phyloP scores from a whole-genome alignment of 202 grass and related monocot genomes.

The Eragrostis tef region DNA sequence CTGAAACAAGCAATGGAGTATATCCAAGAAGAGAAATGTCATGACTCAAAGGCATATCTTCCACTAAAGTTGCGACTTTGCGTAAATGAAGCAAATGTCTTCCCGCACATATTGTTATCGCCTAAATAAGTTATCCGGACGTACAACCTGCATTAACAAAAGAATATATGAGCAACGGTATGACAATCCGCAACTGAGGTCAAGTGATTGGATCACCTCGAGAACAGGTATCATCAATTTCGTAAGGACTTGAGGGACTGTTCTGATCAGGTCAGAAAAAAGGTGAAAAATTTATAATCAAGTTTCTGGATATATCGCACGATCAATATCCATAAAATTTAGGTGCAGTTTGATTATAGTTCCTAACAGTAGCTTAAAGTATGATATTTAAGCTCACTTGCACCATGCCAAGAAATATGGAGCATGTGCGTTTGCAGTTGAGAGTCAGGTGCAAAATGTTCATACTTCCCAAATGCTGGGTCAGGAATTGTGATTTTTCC shows the following conservation, averaged over 20 bases:
- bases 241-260: background rate
- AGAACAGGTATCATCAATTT: background rate
- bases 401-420: conserved; percentile 19
- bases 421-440: background rate
- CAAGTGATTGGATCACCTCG: background rate
- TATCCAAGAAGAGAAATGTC: conserved; percentile 22
- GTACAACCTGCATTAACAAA: conserved; percentile 42
- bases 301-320: background rate
- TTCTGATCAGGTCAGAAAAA: background rate
- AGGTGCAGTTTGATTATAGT: background rate
- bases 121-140: conserved; percentile 27
- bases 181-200: too few relatives aligned
- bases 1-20: background rate
- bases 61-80: background rate
- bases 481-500: background rate
- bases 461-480: background rate
- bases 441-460: conserved; percentile 14
- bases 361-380: background rate
- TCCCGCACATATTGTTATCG: conserved; percentile 38
- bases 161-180: conserved; percentile 23
- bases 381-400: conserved; percentile 1
- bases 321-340: background rate
- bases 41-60: conserved; percentile 27
- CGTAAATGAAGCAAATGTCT: conserved; percentile 17
- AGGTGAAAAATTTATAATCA: background rate